Evolutionary conservation across 225 moss, liverwort and hornwort genomes (phyloP).

Genomic region (Climacium dendroides): DNA sequence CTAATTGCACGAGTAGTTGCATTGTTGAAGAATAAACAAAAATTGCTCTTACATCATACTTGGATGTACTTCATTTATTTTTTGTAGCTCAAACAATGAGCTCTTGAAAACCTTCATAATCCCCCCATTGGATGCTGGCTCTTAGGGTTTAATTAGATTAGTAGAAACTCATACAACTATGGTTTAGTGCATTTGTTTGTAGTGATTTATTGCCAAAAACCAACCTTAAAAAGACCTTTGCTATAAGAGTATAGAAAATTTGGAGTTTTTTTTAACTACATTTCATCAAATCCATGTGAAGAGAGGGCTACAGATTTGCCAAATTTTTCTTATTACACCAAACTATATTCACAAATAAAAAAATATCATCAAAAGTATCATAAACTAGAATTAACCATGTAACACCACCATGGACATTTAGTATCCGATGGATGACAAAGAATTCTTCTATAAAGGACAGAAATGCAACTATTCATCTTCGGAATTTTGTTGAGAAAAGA

Average conservation of each 20-base stretch:
- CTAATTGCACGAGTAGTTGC: neutral
- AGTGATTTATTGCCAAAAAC: rapidly evolving
- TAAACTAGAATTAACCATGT: too few species aligned
- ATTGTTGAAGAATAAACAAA: neutral
- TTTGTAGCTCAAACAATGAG: neutral
- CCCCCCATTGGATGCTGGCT: rapidly evolving
- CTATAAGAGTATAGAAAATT: rapidly evolving
- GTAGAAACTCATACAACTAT: neutral
- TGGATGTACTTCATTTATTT: neutral
- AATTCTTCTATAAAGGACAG: too few species aligned
- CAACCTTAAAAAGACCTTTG: neutral
- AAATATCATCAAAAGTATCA: neutral
- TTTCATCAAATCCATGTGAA: too few species aligned
- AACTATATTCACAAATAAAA: neutral
- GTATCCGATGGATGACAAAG: too few species aligned
- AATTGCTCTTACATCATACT: neutral
- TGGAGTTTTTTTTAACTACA: neutral
- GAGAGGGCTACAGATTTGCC: rapidly evolving
- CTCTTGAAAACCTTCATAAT: neutral
- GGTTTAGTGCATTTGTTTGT: neutral
- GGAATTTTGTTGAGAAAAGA: too few species aligned
- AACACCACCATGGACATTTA: too few species aligned
- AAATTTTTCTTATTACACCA: neutral
- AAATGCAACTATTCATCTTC: too few species aligned
- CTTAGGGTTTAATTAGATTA: neutral